These are phyloP conservation scores for Rhinocladiella mackenziei DNA, from an alignment of 2,329 filamentous ascomycete species.

Conservation along the genomic window DNA sequence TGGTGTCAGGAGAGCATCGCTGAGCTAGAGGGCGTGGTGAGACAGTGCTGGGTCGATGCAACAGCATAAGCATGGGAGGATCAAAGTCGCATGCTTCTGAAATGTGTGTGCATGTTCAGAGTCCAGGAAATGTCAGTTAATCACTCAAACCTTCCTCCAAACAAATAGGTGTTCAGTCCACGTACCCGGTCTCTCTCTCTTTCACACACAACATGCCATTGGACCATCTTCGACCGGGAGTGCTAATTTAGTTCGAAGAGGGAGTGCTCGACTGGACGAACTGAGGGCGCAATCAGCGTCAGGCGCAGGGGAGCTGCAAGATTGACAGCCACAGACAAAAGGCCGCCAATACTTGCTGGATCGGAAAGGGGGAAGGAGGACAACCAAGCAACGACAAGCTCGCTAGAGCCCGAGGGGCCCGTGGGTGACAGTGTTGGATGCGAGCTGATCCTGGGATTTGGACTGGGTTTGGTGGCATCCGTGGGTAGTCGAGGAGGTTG, in stretches of 20 bases:
- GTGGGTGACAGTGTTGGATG: conserved; percentile 6
- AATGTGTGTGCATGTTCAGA: too few species aligned
- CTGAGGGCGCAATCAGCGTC: not conserved
- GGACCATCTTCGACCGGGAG: too few species aligned
- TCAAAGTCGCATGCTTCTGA: too few species aligned
- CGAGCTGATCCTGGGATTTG: conserved; percentile 1
- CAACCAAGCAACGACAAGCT: conserved; percentile 24
- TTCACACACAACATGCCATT: too few species aligned
- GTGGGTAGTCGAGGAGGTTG: too few species aligned
- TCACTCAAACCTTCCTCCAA: too few species aligned
- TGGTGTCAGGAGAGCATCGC: conserved; percentile 1
- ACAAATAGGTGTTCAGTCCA: too few species aligned
- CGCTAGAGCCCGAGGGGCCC: conserved; percentile 15
- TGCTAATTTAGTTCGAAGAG: too few species aligned
- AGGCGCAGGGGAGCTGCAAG: not conserved
- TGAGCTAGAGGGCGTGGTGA: conserved; percentile 10
- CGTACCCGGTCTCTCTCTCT: too few species aligned
- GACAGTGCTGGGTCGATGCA: conserved; percentile 9
- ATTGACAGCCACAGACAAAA: too few species aligned
- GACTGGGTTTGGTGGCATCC: conserved; percentile 3
- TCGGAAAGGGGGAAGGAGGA: not conserved
- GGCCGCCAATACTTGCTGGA: conserved; percentile 8
- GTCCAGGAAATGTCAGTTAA: too few species aligned
- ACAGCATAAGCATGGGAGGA: too few species aligned
- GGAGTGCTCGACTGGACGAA: not conserved